A percentile compares a stretch with the other conserved stretches of the same genome.
Evolutionary conservation across 495 filamentous ascomycete species (phyloP).

Genomic region (Neurospora sp.): DNA sequence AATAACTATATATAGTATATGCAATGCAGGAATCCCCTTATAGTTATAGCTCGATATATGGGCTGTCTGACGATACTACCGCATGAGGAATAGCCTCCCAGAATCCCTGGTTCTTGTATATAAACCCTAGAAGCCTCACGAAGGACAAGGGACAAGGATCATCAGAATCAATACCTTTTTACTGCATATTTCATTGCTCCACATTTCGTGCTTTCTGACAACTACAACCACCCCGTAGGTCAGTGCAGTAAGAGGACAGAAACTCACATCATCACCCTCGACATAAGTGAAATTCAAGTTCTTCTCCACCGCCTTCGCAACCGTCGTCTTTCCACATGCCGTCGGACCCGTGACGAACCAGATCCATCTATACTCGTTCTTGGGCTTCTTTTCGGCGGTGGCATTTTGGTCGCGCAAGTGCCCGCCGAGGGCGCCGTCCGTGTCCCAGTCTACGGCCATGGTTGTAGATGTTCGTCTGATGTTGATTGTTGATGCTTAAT

Average conservation of each 20-base stretch:
- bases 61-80: no score
- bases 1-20: no score
- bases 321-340: constrained; percentile 21
- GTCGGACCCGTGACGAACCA: constrained; percentile 24
- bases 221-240: background rate
- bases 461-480: background rate
- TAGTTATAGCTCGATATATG: no score
- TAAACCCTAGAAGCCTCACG: no score
- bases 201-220: no score
- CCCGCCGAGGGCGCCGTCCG: background rate
- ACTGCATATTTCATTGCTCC: no score
- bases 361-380: constrained; percentile 13
- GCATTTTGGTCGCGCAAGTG: background rate
- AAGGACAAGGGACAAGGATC: no score
- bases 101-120: no score
- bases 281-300: constrained; percentile 25
- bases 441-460: background rate
- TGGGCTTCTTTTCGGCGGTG: background rate
- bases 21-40: no score
- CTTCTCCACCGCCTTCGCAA: constrained; percentile 17
- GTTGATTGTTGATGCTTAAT: background rate
- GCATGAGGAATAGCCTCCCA: no score
- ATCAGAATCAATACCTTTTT: no score
- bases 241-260: background rate
- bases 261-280: constrained; percentile 40